These are phyloP conservation scores for Fraxinus anomala DNA, from an alignment of 257 asterid species.

Conservation along the genomic window DNA sequence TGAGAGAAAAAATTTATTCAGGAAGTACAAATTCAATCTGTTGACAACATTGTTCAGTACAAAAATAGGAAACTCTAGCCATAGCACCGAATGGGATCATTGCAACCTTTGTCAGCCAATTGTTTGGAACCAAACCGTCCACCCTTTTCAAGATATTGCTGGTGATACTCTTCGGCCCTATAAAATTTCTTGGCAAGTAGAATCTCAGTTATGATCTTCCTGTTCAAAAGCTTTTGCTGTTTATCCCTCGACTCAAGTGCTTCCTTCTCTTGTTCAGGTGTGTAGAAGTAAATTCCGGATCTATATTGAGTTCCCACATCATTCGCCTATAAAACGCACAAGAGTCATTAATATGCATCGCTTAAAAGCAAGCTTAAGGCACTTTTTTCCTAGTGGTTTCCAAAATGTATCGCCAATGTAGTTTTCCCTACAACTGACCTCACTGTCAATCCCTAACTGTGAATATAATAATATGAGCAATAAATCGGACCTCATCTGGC, in stretches of 20 bases:
- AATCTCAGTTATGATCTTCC: conserved; percentile 77
- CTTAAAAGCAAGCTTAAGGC: neutral
- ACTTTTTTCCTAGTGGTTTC: neutral
- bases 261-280: conserved; percentile 88
- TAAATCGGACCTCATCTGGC: neutral
- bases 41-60: conserved; percentile 15
- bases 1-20: neutral
- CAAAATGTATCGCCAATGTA: neutral
- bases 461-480: neutral
- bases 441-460: neutral
- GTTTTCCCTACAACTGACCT: neutral
- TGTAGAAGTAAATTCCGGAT: conserved; percentile 87
- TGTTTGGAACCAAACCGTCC: conserved; percentile 88
- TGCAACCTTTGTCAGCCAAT: conserved; percentile 79
- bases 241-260: conserved; percentile 67
- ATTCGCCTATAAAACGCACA: conserved; percentile 58
- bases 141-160: conserved; percentile 93
- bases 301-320: conserved; percentile 95
- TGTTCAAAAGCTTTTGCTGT: conserved; percentile 71
- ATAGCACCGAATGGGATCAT: conserved; percentile 92
- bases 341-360: neutral
- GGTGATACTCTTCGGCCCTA: conserved; percentile 96
- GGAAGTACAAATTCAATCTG: conserved; percentile 13
- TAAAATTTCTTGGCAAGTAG: conserved; percentile 94
- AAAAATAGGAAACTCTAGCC: conserved; percentile 37